phyloP scores from a whole-genome alignment of 2,329 filamentous ascomycete species.

The Aspergillus novofumigatus region DNA sequence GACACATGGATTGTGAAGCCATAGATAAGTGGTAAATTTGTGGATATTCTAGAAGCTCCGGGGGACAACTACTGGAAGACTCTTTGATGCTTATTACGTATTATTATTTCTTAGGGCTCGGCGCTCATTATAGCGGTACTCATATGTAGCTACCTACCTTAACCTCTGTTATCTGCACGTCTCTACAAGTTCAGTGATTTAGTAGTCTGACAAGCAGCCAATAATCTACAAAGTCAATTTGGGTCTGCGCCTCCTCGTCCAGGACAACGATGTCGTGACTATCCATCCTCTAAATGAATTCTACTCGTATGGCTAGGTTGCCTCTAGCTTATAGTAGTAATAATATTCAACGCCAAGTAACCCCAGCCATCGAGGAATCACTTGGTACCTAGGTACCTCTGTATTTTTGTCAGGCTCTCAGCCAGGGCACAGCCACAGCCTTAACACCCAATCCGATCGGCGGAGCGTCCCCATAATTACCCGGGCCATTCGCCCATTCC shows the following conservation, averaged over 20 bases:
- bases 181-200: neutral
- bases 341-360: conserved; percentile 7
- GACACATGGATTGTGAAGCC: too few relatives aligned
- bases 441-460: conserved; percentile 8
- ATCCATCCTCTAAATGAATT: neutral
- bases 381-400: too few relatives aligned
- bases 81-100: too few relatives aligned
- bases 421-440: conserved; percentile 6
- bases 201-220: neutral
- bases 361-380: neutral
- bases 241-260: neutral
- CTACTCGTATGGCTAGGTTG: too few relatives aligned
- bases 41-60: neutral
- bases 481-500: conserved; percentile 9
- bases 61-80: neutral
- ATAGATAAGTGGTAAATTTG: too few relatives aligned
- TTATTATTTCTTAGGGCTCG: too few relatives aligned
- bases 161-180: neutral
- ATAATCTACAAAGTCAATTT: too few relatives aligned
- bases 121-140: neutral
- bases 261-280: neutral
- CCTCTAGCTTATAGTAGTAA: neutral
- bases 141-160: neutral
- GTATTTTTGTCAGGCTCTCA: neutral
- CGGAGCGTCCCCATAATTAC: conserved; percentile 7